phyloP scores from a whole-genome alignment of 129 eudicot genomes.

The Flaveria sonorensis region DNA sequence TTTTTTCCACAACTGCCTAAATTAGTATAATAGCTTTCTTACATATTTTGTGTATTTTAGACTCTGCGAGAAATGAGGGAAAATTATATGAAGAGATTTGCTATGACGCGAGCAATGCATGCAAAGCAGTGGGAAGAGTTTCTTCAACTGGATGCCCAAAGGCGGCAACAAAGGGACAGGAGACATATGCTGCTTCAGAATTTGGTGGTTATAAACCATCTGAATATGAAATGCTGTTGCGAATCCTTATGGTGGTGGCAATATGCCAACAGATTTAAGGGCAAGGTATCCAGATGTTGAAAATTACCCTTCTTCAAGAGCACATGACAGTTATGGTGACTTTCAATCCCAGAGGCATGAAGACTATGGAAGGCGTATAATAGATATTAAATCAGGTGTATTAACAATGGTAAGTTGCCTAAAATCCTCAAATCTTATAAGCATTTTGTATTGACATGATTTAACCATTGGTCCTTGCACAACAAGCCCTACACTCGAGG shows the following conservation, averaged over 20 bases:
- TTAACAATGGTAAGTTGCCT: background rate
- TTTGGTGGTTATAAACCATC: slow-evolving; percentile 60
- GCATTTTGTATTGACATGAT: background rate
- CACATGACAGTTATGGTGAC: slow-evolving; percentile 51
- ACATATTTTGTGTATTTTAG: slow-evolving; percentile 32
- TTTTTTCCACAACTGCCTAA: background rate
- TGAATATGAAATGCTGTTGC: slow-evolving; percentile 47
- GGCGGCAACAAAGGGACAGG: slow-evolving; percentile 58
- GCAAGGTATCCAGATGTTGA: slow-evolving; percentile 54
- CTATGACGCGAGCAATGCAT: slow-evolving; percentile 51
- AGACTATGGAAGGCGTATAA: slow-evolving; percentile 62
- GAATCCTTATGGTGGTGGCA: slow-evolving; percentile 48
- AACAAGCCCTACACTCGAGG: slow-evolving; percentile 10
- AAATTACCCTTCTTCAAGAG: slow-evolving; percentile 57
- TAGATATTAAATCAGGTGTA: slow-evolving; percentile 50
- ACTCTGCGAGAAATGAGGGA: slow-evolving; percentile 63
- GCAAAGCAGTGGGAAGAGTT: slow-evolving; percentile 80
- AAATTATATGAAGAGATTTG: slow-evolving; percentile 54
- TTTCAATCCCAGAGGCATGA: slow-evolving; percentile 69
- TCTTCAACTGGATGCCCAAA: slow-evolving; percentile 58
- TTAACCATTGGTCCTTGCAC: background rate
- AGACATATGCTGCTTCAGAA: slow-evolving; percentile 52
- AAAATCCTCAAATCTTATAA: background rate
- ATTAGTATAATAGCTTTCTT: background rate
- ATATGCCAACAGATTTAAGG: slow-evolving; percentile 59